A percentile compares a stretch with the other conserved stretches of the same genome.
Conservation (phyloP, 2,329 filamentous ascomycete species). For the Mycocentrospora acerina region DNA sequence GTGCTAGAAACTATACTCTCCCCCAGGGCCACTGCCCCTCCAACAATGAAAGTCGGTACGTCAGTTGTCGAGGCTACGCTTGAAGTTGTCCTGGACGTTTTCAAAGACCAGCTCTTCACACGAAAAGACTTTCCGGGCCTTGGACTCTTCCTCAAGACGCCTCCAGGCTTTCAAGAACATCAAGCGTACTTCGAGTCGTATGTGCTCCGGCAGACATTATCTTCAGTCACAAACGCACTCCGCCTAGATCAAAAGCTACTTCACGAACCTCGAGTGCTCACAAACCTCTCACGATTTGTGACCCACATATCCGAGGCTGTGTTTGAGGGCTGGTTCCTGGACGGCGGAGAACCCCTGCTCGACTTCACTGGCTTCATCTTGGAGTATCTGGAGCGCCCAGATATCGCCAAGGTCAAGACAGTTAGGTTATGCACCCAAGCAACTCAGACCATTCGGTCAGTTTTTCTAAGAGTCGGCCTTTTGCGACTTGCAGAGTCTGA, state of each 20-base stretch:
- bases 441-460: slow-evolving; percentile 71
- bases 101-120: slow-evolving; percentile 79
- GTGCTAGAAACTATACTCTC: slow-evolving; percentile 65
- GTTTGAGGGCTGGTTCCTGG: slow-evolving; percentile 95
- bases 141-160: slow-evolving; percentile 80
- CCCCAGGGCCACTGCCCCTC: slow-evolving; percentile 54
- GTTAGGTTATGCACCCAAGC: slow-evolving; percentile 90
- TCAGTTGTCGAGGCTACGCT: slow-evolving; percentile 74
- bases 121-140: slow-evolving; percentile 92
- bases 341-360: slow-evolving; percentile 78
- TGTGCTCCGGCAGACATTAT: slow-evolving; percentile 73
- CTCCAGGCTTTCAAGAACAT: slow-evolving; percentile 90
- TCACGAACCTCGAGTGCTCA: slow-evolving; percentile 78
- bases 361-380: slow-evolving; percentile 84
- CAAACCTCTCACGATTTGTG: slow-evolving; percentile 80
- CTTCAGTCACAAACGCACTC: slow-evolving; percentile 68
- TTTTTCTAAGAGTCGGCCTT: slow-evolving; percentile 77
- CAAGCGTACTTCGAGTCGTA: slow-evolving; percentile 96
- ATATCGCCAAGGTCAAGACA: slow-evolving; percentile 77
- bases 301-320: slow-evolving; percentile 84
- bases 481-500: slow-evolving; percentile 83
- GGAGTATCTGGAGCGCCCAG: slow-evolving; percentile 85
- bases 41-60: slow-evolving; percentile 59
- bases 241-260: slow-evolving; percentile 71
- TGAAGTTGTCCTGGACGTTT: slow-evolving; percentile 76